Base-by-base conservation (phyloP, 139 green algal genomes). In the Zygnema cylindricum region DNA sequence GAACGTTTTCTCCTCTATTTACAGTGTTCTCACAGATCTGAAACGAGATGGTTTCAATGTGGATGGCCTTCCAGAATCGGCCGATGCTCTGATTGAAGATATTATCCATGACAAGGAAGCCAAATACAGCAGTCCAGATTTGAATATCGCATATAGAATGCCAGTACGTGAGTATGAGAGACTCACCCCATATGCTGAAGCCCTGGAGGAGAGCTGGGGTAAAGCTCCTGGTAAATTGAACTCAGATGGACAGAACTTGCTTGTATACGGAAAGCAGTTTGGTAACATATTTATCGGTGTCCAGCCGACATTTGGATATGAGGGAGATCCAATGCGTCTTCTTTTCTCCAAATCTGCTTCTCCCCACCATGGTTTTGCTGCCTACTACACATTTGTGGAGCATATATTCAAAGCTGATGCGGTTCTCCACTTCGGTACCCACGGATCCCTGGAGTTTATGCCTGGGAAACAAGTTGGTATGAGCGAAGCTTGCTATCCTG, bases 251-350 rank as follows among this genome's bases (percentile, higher is more conserved):
- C 94, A 97, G 93, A 96, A 99, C 81, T 92, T 99, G 91, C 95
- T 99, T 76, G 88, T 99, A 1, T 99, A 96, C 89, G 97, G 97
- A 86, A 95, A 96, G 89, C 94, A 98, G 94, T 99, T 97, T 90
- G 97, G 97, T 89, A 99, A 99, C 92, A 94, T 99, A 1, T 99
- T 99, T 95, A 99, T 99, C 85, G 97, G 97, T 81, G 97, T 99
- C 88, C 97, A 99, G 95, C 97, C 97, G 84, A 99, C 97, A 42
- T 99, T 99, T 86, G 97, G 97, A 25, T 99, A 99, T 85, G 97
- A 99, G 94, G 97, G 97, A 69, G 97, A 99, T 91, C 97, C 97
- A 2, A 99, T 99, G 97, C 93, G 97, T 69, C 96, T 99, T 86
- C 97, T 99, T 32, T 99, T 99, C 96, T 96, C 93, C 90, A 92